These are phyloP conservation scores for Xylariaceae sp. DNA, from an alignment of 2,329 filamentous ascomycete species.

Conservation along the genomic window DNA sequence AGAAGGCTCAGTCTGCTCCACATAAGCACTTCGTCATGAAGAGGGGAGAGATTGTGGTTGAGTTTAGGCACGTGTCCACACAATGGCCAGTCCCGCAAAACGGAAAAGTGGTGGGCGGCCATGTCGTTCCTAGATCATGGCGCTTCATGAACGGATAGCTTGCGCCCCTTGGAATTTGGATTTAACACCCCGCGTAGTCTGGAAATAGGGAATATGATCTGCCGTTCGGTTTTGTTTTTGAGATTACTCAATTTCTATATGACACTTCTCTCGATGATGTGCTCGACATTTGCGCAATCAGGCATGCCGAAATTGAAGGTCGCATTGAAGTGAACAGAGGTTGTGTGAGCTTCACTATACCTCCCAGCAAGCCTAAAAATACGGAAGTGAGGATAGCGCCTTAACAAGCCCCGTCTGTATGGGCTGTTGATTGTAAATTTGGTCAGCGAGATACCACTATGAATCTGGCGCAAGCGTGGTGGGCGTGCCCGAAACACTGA, in stretches of 20 bases:
- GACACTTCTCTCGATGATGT: slow-evolving; percentile 7
- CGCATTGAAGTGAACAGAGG: slow-evolving; percentile 13
- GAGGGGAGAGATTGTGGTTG: slow-evolving; percentile 10
- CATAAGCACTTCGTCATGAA: slow-evolving; percentile 12
- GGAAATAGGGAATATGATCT: slow-evolving; percentile 6
- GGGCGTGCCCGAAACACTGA: slow-evolving; percentile 11
- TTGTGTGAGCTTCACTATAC: slow-evolving; percentile 10
- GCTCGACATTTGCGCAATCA: slow-evolving; percentile 10
- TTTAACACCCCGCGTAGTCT: slow-evolving; percentile 11
- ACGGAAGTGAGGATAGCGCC: slow-evolving; percentile 11
- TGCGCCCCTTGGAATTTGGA: slow-evolving; percentile 10
- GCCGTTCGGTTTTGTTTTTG: slow-evolving; percentile 6
- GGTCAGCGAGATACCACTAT: slow-evolving; percentile 10
- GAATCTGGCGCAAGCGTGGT: slow-evolving; percentile 9
- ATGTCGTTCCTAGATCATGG: slow-evolving; percentile 12
- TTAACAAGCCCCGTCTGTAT: slow-evolving; percentile 11
- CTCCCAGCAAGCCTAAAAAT: slow-evolving; percentile 11
- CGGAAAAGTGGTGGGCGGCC: slow-evolving; percentile 10
- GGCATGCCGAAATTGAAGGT: slow-evolving; percentile 8
- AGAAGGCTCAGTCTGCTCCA: slow-evolving; percentile 9
- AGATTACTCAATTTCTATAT: slow-evolving; percentile 7
- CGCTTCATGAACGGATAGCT: slow-evolving; percentile 5
- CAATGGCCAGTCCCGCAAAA: slow-evolving; percentile 9
- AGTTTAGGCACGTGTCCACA: slow-evolving; percentile 12
- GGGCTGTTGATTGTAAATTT: slow-evolving; percentile 12